Percentiles rank a stretch among this genome's conserved stretches.
Evolutionary conservation across 257 asterid genomes (phyloP).

Genomic region (Ajuga chamaepitys): DNA sequence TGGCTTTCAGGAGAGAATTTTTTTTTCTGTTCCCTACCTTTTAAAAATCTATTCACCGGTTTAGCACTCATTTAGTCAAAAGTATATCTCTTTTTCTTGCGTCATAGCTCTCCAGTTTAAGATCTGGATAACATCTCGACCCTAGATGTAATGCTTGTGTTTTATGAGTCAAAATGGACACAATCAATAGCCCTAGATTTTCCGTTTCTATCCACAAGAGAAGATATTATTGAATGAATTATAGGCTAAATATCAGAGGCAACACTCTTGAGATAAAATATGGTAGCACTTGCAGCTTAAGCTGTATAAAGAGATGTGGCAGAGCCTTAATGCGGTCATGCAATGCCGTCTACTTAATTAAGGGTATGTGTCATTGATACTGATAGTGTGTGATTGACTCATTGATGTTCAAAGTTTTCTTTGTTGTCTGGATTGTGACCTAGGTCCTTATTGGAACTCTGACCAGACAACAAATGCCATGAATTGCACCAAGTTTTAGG

Average conservation of each 20-base stretch:
- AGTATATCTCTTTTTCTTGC: not conserved
- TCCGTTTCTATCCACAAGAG: not conserved
- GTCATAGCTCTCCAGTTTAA: not conserved
- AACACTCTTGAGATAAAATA: not conserved
- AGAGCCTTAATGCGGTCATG: not conserved
- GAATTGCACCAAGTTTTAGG: not conserved
- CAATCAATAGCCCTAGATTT: not conserved
- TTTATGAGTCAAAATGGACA: not conserved
- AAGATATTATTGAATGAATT: not conserved
- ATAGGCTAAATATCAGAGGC: not conserved
- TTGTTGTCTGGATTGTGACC: not conserved
- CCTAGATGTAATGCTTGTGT: not conserved
- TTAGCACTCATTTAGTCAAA: not conserved
- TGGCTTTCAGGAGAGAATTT: not conserved
- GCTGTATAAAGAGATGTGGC: constrained; percentile 1
- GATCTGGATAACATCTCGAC: not conserved
- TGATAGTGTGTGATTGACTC: not conserved
- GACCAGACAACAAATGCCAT: not conserved
- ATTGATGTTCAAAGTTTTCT: not conserved
- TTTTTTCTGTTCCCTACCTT: not conserved
- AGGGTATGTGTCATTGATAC: not conserved
- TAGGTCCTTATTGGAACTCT: not conserved
- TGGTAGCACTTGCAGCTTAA: not conserved
- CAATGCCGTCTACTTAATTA: not conserved
- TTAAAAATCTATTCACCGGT: not conserved